A percentile compares a stretch with the other conserved stretches of the same genome.
Evolutionary conservation across 1,139 yeast genomes (phyloP).

Genomic region (Protomyces pachydermus): DNA sequence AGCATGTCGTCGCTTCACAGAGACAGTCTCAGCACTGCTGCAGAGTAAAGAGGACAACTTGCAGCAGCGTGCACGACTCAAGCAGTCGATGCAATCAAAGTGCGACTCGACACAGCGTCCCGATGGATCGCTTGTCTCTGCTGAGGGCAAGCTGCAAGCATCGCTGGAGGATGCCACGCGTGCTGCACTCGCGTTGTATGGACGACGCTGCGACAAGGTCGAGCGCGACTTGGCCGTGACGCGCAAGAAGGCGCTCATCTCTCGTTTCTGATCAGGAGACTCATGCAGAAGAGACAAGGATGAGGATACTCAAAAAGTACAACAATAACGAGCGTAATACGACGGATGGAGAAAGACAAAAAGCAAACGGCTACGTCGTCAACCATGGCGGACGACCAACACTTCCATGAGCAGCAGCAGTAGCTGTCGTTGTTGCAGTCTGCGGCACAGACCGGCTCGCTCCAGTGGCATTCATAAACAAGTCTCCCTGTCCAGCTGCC

Average conservation of each 20-base stretch:
- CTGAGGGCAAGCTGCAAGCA: neutral
- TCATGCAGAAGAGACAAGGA: neutral
- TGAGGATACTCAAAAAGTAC: neutral
- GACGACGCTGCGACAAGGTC: neutral
- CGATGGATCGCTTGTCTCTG: neutral
- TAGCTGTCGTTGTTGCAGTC: neutral
- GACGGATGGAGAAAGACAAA: neutral
- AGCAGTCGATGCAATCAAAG: neutral
- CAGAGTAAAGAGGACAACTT: neutral
- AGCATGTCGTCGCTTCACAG: neutral
- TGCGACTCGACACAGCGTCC: neutral
- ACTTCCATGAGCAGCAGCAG: neutral
- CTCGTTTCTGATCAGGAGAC: neutral
- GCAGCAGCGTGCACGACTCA: neutral
- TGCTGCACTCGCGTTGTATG: neutral
- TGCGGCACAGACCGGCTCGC: neutral
- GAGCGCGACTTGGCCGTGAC: neutral
- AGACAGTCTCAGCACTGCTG: neutral
- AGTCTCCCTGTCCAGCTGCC: constrained; percentile 28
- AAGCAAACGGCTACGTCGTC: neutral
- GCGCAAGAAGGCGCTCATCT: neutral
- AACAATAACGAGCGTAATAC: neutral
- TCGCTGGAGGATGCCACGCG: neutral
- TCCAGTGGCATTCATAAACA: neutral
- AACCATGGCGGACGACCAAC: neutral